Evolutionary conservation across 2,329 filamentous ascomycete species (phyloP).

Genomic region (Fusarium sp.): DNA sequence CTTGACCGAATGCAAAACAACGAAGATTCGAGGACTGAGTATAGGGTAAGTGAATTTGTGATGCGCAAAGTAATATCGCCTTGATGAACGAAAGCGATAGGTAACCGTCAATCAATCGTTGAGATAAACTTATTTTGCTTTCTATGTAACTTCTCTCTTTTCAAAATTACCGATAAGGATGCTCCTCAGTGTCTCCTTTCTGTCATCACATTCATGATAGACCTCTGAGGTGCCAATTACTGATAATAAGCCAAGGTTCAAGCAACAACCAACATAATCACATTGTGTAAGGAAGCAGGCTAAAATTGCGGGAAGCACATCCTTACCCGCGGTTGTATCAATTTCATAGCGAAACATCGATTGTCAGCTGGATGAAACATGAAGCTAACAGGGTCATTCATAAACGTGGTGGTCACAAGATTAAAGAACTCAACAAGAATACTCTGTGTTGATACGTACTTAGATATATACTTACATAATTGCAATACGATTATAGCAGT

Average conservation of each 20-base stretch:
- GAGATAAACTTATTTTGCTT: neutral
- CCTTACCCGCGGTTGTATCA: neutral
- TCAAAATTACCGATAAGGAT: no score
- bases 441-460: neutral
- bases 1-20: neutral
- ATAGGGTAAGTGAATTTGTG: neutral
- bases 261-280: neutral
- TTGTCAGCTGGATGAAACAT: slow-evolving; percentile 20
- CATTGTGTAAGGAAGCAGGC: neutral
- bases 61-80: no score
- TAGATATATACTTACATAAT: neutral
- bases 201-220: neutral
- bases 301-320: neutral
- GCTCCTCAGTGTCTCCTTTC: neutral
- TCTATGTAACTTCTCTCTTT: neutral
- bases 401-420: slow-evolving; percentile 11
- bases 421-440: neutral
- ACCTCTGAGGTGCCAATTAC: neutral
- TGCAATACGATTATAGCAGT: neutral
- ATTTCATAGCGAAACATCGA: slow-evolving; percentile 5
- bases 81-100: neutral
- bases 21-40: rapidly evolving
- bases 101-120: neutral
- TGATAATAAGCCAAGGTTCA: neutral
- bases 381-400: neutral